Evolutionary conservation across 768 basidiomycete genomes (phyloP), one percentile per base, ranked within the genome.

Genomic region (Suillus brevipes): DNA sequence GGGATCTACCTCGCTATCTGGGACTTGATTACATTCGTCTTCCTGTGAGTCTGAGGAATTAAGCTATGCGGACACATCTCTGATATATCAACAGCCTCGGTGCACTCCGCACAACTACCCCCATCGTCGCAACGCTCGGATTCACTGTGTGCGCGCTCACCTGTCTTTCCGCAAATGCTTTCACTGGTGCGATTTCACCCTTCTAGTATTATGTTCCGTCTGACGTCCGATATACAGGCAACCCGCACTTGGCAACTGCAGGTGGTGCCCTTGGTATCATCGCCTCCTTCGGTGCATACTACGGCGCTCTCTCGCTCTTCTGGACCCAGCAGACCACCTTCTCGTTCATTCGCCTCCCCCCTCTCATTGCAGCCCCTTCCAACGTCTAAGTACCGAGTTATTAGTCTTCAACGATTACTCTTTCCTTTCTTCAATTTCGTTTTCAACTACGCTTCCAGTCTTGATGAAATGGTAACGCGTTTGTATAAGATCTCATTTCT

Each of bases 271-370:
- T 76, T 25, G 73, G 73, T 57, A 18, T 75, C 52, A 28, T 74
- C 34, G 73, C 74, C 13, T 62, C 73, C 10, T 74, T 70, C 12
- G 73, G 74, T 12, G 71, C 73, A 61, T 76, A 72, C 73, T 74
- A 76, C 18, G 73, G 67, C 4, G 64, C 73, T 20, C 6, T 74
- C 40, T 69, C 74, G 16, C 57, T 65, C 61, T 71, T 74, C 57
- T 74, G 74, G 74, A 75, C 73, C 7, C 70, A 75, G 59, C 69
- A 73, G 36, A 72, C 74, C 10, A 74, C 73, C 1, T 64, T 18
- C 38, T 74, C 70, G 16, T 72, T 70, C 55, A 74, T 75, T 31
- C 74, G 67, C 20, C 64, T 74, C 12, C 73, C 73, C 4, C 71
- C 66, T 45, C 13, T 74, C 28, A 42, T 74, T 9, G 8, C 37